Conservation (phyloP, 352 stramenopile genomes). For the Globisporangium okanoganense region DNA sequence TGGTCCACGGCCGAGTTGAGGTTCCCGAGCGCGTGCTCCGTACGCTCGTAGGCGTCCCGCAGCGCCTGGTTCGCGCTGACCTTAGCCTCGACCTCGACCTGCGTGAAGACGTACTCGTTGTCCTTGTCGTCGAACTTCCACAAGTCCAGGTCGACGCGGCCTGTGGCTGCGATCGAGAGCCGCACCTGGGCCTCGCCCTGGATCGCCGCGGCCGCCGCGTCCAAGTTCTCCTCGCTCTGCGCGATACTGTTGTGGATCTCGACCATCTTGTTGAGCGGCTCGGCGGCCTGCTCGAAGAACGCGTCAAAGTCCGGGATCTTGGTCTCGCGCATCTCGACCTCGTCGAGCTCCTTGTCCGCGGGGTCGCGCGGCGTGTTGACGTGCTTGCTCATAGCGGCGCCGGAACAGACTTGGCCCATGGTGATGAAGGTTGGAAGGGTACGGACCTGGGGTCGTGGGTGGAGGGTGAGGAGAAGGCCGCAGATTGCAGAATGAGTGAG, state of each 20-base stretch:
- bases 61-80: constrained; percentile 13
- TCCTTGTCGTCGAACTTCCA: constrained; percentile 51
- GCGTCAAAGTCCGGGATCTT: constrained; percentile 24
- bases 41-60: constrained; percentile 26
- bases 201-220: constrained; percentile 37
- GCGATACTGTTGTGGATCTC: constrained; percentile 49
- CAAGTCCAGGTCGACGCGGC: constrained; percentile 27
- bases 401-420: constrained; percentile 63
- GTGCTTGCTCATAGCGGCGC: constrained; percentile 33
- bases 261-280: constrained; percentile 19
- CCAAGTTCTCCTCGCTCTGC: constrained; percentile 52
- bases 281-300: constrained; percentile 21
- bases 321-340: constrained; percentile 24
- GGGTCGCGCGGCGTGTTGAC: constrained; percentile 21
- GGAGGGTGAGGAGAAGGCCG: constrained; percentile 20
- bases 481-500: constrained; percentile 32
- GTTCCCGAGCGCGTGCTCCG: constrained; percentile 19
- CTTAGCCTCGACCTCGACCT: constrained; percentile 20
- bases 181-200: constrained; percentile 48
- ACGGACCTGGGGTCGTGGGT: not conserved
- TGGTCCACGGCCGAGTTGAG: constrained; percentile 36
- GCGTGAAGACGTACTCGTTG: constrained; percentile 28
- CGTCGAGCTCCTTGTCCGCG: constrained; percentile 26
- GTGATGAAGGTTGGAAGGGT: constrained; percentile 9
- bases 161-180: constrained; percentile 15